Base-by-base conservation (phyloP, 2,329 filamentous ascomycete genomes). In the Penicillium sp. region DNA sequence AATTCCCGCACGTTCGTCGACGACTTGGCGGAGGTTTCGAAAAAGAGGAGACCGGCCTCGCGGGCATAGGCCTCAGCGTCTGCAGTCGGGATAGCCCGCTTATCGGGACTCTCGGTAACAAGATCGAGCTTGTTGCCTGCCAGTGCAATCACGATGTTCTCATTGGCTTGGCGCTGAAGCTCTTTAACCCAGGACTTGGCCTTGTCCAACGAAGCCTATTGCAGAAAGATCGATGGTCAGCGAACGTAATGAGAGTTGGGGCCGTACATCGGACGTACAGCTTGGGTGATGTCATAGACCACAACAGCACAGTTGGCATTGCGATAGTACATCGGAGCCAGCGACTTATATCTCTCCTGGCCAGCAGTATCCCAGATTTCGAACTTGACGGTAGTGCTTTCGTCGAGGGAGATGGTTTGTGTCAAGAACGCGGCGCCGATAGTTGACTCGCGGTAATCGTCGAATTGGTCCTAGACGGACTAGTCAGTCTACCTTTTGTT, bases 161-260 rank as follows among this genome's bases (percentile, higher is more conserved):
- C 94, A 79, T 97, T 99, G 57, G 95, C 94, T 77, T 99, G 94
- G 70, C 94, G 87, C 76, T 99, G 94, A 49, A 99, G 85, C 73
- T 99, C 94, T 78, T 97, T 97, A 53, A 99, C 92, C 94, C 94
- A 99, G 40, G 92, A 89, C 76, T 99, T 99, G 64, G 95, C 95
- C 81, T 99, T 99, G 76, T 99, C 95, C 68, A 99, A 81, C 43
- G 94, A 99, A 60, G 92, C 85, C 94, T 99, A 51, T 62, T 35
- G 33, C 27, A 27, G 11, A 52, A 18, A 40, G n/a, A 44, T 36
- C n/a, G 30, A 45, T 27, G 35, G 49, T 67, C 49, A 65, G 61
- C 47, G n/a, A 33, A 44, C 33, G 30, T 54, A 40, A 53, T 25
- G 9, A 42, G 44, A 44, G 11, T 47, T 33, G 35, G n/a, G 33